A percentile compares a stretch with the other conserved stretches of the same genome.
These are phyloP conservation scores for Pythium grandisporangium DNA, from an alignment of 352 stramenopile species.

Conservation along the genomic window DNA sequence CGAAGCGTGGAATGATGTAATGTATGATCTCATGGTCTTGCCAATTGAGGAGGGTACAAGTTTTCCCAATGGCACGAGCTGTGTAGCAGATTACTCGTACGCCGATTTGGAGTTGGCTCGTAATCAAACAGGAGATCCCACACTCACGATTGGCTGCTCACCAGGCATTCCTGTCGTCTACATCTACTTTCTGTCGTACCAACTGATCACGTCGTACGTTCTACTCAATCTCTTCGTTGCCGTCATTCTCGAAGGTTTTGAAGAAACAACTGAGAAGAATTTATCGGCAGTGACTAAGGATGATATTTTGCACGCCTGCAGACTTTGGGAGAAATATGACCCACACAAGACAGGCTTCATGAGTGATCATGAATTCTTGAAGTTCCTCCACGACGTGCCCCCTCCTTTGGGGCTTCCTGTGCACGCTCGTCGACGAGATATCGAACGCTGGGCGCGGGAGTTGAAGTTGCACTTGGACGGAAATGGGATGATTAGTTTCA, in stretches of 20 bases:
- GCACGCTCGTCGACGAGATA: conserved; percentile 12
- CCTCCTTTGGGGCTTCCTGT: conserved; percentile 25
- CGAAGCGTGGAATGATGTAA: conserved; percentile 72
- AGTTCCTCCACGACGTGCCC: conserved; percentile 24
- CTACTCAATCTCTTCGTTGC: conserved; percentile 76
- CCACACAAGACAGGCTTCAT: conserved; percentile 18
- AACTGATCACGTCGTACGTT: conserved; percentile 55
- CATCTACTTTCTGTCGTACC: conserved; percentile 63
- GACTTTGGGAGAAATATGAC: conserved; percentile 28
- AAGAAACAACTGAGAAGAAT: conserved; percentile 39
- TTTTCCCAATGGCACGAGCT: conserved; percentile 24
- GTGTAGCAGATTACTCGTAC: conserved; percentile 28
- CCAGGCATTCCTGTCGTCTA: conserved; percentile 28
- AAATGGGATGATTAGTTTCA: conserved; percentile 24
- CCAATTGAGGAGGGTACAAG: conserved; percentile 8
- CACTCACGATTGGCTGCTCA: conserved; percentile 29
- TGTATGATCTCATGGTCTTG: conserved; percentile 60
- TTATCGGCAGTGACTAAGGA: conserved; percentile 23
- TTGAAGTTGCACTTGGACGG: conserved; percentile 18
- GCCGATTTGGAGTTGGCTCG: conserved; percentile 15
- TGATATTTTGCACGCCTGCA: conserved; percentile 17
- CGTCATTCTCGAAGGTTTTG: conserved; percentile 74
- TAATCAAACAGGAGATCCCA: conserved; percentile 10
- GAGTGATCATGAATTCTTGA: conserved; percentile 26
- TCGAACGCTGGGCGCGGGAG: conserved; percentile 20